Conservation (phyloP, 1,284 basidiomycete genomes). For the Mycena citricolor region DNA sequence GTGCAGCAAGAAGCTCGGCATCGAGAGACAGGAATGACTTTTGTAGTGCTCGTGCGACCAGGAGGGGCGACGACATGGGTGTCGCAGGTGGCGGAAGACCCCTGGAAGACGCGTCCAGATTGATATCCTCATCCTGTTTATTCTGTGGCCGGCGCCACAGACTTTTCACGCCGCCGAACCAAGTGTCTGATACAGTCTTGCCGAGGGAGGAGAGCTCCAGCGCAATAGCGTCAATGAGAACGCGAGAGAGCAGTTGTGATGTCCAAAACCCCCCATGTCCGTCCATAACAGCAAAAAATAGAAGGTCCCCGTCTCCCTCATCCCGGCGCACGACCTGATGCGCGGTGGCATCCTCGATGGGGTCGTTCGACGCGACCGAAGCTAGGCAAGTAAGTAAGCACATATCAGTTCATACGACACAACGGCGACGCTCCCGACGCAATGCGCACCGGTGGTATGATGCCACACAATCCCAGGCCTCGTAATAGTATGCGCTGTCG, state of each 20-base stretch:
- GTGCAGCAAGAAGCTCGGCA: conserved; percentile 74
- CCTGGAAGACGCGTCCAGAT: conserved; percentile 30
- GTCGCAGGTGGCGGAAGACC: conserved; percentile 33
- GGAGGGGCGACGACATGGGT: conserved; percentile 47
- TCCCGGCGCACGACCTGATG: conserved; percentile 71
- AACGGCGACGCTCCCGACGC: neutral
- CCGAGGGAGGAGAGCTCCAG: conserved; percentile 69
- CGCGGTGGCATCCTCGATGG: conserved; percentile 86
- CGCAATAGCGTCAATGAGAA: conserved; percentile 85
- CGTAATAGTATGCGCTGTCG: conserved; percentile 42
- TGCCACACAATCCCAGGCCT: conserved; percentile 62
- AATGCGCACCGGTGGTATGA: conserved; percentile 53
- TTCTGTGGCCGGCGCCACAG: conserved; percentile 34
- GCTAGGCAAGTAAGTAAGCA: too few relatives aligned
- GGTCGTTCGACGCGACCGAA: conserved; percentile 80
- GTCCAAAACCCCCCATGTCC: conserved; percentile 88
- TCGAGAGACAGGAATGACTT: conserved; percentile 81
- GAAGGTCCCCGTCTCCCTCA: conserved; percentile 64
- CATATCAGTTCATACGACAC: neutral
- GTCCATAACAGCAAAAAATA: conserved; percentile 90
- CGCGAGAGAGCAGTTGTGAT: conserved; percentile 77
- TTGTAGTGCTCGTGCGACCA: conserved; percentile 72
- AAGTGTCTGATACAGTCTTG: conserved; percentile 36
- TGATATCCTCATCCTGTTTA: too few relatives aligned
- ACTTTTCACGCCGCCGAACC: conserved; percentile 42